Base-by-base conservation (phyloP, 495 filamentous ascomycete species). In the Hyaloscypha bicolor region DNA sequence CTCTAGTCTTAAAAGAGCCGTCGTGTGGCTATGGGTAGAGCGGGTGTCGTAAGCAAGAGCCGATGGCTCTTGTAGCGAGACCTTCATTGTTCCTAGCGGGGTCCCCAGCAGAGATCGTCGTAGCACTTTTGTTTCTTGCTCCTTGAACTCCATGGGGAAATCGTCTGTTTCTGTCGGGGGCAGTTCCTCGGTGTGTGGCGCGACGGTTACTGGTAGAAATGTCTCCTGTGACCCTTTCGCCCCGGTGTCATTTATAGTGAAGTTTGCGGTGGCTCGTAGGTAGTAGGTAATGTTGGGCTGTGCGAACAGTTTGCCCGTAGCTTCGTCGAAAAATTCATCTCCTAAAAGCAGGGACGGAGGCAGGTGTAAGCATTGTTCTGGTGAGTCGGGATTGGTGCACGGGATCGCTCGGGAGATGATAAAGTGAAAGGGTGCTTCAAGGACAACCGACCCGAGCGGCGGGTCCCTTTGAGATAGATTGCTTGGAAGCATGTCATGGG, bases 81-180 rank as follows among this genome's bases (percentile, higher is more conserved):
- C 32, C 6, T 22, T 63, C 60, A 63, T 63, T 51, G 39, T 25
- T 33, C 60, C 60, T 9, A 51, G 48, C 25, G 35, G 6, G 52
- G 3, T 6, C 19, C 60, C 39, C 21, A 48, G 25, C 4, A 53
- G 48, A 6, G 33, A 51, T 21, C 39, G 48, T 19, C 60, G 60
- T n/a, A 63, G 14, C 21, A 12, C 39, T 63, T 53, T 63, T 12
- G 60, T 52, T 63, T 63, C 60, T 51, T 22, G 33, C 22, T 51
- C 37, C 48, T 63, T 63, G 60, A 63, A 63, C 39, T 63, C 60
- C 25, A 21, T 21, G 25, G 60, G 60, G 48, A 63, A 63, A 53
- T 63, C 60, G 9, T 48, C 42, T 29, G 21, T 63, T 51, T 63
- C 60, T 29, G 60, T 63, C 19, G 60, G 60, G n/a, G 60, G 60